These are phyloP conservation scores for Xylaria flabelliformis DNA, from an alignment of 495 filamentous ascomycete species.

Conservation along the genomic window DNA sequence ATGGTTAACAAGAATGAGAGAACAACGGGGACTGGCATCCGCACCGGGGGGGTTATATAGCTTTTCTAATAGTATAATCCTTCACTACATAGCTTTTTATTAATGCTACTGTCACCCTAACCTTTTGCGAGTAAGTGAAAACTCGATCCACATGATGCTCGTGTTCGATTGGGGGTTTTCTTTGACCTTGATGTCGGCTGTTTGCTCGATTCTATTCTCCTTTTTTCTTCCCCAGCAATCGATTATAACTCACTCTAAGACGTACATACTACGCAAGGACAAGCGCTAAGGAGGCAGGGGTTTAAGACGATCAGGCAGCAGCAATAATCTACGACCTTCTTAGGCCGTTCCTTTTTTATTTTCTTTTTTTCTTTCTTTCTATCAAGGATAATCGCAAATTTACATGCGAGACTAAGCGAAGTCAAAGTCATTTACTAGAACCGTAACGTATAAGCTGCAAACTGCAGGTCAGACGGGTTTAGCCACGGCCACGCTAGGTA, in stretches of 20 bases:
- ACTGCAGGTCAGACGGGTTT: not conserved
- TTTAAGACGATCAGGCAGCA: too few species aligned
- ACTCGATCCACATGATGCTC: not conserved
- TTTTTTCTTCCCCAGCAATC: not conserved
- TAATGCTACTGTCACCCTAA: not conserved
- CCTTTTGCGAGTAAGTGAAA: not conserved
- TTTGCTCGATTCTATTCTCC: not conserved
- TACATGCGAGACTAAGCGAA: too few species aligned
- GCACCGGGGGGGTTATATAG: not conserved
- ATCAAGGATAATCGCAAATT: too few species aligned
- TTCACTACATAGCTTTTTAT: slow-evolving; percentile 1
- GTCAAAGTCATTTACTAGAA: too few species aligned
- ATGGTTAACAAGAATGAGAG: not conserved
- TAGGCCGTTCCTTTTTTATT: too few species aligned
- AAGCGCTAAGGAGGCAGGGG: too few species aligned
- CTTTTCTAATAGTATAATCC: not conserved
- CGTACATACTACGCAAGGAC: too few species aligned
- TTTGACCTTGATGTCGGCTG: not conserved
- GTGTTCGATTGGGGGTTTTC: not conserved
- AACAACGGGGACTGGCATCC: not conserved
- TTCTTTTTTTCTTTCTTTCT: too few species aligned
- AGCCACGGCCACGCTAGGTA: not conserved
- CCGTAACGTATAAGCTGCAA: not conserved
- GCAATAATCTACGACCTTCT: too few species aligned
- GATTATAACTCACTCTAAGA: not conserved